Evolutionary conservation across 2,329 filamentous ascomycete species (phyloP), one percentile per base, ranked within the genome.

Genomic region (Monilinia aucupariae): DNA sequence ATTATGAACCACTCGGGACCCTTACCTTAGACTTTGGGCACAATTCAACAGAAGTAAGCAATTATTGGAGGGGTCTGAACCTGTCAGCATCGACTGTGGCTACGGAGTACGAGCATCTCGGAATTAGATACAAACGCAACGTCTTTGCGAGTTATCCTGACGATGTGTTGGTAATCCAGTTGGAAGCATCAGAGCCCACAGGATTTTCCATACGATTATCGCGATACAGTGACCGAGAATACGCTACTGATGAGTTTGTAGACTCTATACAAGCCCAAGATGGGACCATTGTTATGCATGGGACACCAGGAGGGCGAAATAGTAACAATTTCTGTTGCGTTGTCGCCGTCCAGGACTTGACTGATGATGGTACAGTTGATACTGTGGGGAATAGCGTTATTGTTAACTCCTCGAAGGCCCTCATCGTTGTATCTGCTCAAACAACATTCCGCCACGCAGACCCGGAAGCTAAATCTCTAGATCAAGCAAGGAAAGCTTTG

Each of bases 1-100:
- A 80, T 64, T 81, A 80, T 65, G 79, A 81, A 63, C 78, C 75
- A 2, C 59, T 76, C 10, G 75, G 74, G 0, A 71, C 65, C 7
- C 67, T 78, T 10, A 75, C 74, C n/a, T 47, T 80, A 5, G 75
- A 78, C 32, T 76, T 79, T 64, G 74, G 71, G 8, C 76, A 79
- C 49, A 63, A 65, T 1, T 34, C 66, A 7, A 59, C 68, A 2
- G 65, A 70, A 20, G 67, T 76, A 9, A 69, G 53, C 3, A 59
- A 39, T 12, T 59, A 59, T 59, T 59, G 56, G 56, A 59, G 56
- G n/a, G 56, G 56, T 79, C 64, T 80, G 10, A 74, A 78, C 64
- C 67, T 79, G 22, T 66, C 68, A 10, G 71, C 66, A 34, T 75
- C 75, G 5, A 70, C 73, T 27, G 68, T 71, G 2, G 71, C 66